A percentile compares a stretch with the other conserved stretches of the same genome.
phyloP scores from a whole-genome alignment of 108 stramenopile genomes.

The Fragilaria crotonensis region DNA sequence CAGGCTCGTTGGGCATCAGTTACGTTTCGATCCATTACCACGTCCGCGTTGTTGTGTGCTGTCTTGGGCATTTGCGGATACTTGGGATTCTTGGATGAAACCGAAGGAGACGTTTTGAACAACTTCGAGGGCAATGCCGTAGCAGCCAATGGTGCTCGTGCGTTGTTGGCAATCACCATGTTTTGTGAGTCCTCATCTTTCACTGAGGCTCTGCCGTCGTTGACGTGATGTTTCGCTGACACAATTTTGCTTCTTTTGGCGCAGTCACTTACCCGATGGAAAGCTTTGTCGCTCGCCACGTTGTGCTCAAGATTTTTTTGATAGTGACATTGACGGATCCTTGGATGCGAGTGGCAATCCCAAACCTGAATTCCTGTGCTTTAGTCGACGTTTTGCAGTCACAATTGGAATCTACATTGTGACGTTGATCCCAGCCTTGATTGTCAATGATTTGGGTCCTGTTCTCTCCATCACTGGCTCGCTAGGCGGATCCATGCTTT shows the following conservation, averaged over 20 bases:
- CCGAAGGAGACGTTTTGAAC: conserved; percentile 71
- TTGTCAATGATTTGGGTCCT: conserved; percentile 71
- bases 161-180: conserved; percentile 76
- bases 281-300: conserved; percentile 76
- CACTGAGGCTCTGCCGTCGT: not conserved
- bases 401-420: conserved; percentile 53
- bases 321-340: conserved; percentile 63
- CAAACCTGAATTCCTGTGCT: conserved; percentile 15
- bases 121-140: conserved; percentile 55
- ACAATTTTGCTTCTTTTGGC: no score
- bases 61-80: conserved; percentile 64
- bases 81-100: conserved; percentile 70
- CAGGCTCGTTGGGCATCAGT: conserved; percentile 51
- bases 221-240: conserved; percentile 1
- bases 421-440: conserved; percentile 60
- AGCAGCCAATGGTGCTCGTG: conserved; percentile 47
- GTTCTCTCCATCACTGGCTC: conserved; percentile 74
- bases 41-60: conserved; percentile 35
- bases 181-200: conserved; percentile 59
- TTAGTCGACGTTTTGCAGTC: conserved; percentile 41
- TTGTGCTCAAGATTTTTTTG: conserved; percentile 54
- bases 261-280: conserved; percentile 65
- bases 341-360: conserved; percentile 16
- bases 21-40: conserved; percentile 37
- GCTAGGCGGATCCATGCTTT: conserved; percentile 57